These are phyloP conservation scores for Xylariales sp. DNA, from an alignment of 2,329 filamentous ascomycete genomes.

Conservation along the genomic window DNA sequence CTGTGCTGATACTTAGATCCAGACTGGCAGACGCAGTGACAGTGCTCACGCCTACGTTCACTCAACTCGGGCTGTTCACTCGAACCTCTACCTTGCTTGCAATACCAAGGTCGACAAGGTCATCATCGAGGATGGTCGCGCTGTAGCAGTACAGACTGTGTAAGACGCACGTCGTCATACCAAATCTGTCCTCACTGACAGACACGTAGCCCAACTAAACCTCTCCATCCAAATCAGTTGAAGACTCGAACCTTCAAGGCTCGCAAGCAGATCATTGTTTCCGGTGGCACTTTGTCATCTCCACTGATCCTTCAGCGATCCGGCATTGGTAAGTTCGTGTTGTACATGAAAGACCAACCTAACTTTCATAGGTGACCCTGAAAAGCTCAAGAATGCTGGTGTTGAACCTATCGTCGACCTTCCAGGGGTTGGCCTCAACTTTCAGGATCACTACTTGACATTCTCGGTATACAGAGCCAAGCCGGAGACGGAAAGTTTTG, in stretches of 20 bases:
- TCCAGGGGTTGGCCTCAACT: slow-evolving; percentile 70
- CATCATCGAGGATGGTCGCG: slow-evolving; percentile 66
- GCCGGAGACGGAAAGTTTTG: slow-evolving; percentile 71
- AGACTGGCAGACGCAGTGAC: slow-evolving; percentile 66
- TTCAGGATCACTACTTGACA: slow-evolving; percentile 72
- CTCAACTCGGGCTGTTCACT: slow-evolving; percentile 64
- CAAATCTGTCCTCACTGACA: too few species aligned
- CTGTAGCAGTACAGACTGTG: slow-evolving; percentile 67
- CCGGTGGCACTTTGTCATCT: slow-evolving; percentile 67
- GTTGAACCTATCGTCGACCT: slow-evolving; percentile 67
- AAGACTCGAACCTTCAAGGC: slow-evolving; percentile 56
- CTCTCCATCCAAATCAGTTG: slow-evolving; percentile 50
- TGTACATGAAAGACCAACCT: neutral
- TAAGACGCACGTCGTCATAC: too few species aligned
- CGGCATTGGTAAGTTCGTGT: slow-evolving; percentile 55
- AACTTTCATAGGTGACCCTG: slow-evolving; percentile 46
- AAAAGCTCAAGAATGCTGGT: slow-evolving; percentile 64
- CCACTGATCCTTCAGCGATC: slow-evolving; percentile 72
- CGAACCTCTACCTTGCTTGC: slow-evolving; percentile 66
- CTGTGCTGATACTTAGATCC: neutral
- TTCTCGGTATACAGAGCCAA: slow-evolving; percentile 69
- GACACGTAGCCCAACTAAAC: slow-evolving; percentile 52
- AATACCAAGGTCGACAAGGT: slow-evolving; percentile 78
- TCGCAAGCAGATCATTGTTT: slow-evolving; percentile 70
- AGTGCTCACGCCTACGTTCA: slow-evolving; percentile 76